phyloP scores from a whole-genome alignment of 371 early-diverging fungal species.

The Mortierella sp. region DNA sequence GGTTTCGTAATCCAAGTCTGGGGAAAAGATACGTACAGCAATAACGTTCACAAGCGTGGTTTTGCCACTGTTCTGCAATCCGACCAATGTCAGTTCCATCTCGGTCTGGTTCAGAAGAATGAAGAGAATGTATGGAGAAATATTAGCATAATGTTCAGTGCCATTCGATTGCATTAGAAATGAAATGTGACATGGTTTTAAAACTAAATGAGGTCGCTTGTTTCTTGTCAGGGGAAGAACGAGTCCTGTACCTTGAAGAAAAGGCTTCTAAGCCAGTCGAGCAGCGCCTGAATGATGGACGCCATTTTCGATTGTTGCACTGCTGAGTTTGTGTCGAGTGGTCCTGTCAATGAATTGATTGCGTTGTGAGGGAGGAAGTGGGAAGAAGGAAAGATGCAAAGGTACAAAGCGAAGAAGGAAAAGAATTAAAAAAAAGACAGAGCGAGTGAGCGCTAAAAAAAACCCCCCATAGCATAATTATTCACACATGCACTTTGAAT shows the following conservation, averaged over 20 bases:
- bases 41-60: constrained; percentile 98
- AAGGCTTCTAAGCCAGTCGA: constrained; percentile 93
- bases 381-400: too few relatives aligned
- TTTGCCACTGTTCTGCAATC: constrained; percentile 98
- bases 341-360: not conserved
- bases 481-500: not conserved
- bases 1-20: not conserved
- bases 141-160: not conserved
- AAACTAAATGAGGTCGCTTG: not conserved
- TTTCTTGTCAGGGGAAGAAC: not conserved
- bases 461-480: not conserved
- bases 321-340: not conserved
- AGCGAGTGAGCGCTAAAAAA: constrained; percentile 1
- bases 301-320: constrained; percentile 63
- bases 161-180: not conserved
- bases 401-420: not conserved
- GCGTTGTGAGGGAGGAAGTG: not conserved
- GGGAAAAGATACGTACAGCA: constrained; percentile 75
- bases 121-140: not conserved
- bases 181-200: not conserved
- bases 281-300: constrained; percentile 75
- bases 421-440: not conserved
- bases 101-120: constrained; percentile 69
- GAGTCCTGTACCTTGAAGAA: constrained; percentile 87
- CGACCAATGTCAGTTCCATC: constrained; percentile 98